Evolutionary conservation across 1,139 yeast genomes (phyloP).

Genomic region (Kazachstania sp.): DNA sequence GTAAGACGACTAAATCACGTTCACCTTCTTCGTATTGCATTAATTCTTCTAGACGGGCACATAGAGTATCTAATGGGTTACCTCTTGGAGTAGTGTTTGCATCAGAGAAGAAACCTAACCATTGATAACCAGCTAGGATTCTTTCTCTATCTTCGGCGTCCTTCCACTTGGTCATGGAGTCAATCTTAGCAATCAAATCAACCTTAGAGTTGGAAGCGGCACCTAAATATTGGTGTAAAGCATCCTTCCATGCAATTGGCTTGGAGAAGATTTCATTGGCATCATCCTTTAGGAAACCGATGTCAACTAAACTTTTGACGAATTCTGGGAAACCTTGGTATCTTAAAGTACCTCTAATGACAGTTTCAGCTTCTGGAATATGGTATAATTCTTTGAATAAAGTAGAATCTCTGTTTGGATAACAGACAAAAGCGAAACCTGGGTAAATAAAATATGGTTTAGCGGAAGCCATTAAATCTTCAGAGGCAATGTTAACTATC

Average conservation of each 20-base stretch:
- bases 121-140: constrained; percentile 78
- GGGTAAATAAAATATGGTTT: constrained; percentile 93
- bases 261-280: constrained; percentile 49
- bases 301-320: constrained; percentile 86
- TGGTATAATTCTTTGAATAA: constrained; percentile 82
- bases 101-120: constrained; percentile 89
- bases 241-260: constrained; percentile 80
- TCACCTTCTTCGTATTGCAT: constrained; percentile 96
- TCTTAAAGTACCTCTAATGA: constrained; percentile 93
- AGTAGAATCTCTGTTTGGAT: constrained; percentile 98
- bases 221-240: constrained; percentile 66
- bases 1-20: constrained; percentile 89
- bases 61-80: constrained; percentile 88
- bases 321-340: constrained; percentile 99
- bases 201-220: constrained; percentile 60
- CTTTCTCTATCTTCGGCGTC: constrained; percentile 75
- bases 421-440: constrained; percentile 88
- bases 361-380: constrained; percentile 96
- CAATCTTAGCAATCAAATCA: constrained; percentile 69
- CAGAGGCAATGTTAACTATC: constrained; percentile 70
- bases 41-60: constrained; percentile 90
- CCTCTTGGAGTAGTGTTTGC: constrained; percentile 76
- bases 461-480: constrained; percentile 91
- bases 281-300: constrained; percentile 83
- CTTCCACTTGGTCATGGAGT: constrained; percentile 71